Percentiles rank a stretch among this genome's conserved stretches.
phyloP scores from a whole-genome alignment of 805 yeast species.

The Suhomyces sp. region DNA sequence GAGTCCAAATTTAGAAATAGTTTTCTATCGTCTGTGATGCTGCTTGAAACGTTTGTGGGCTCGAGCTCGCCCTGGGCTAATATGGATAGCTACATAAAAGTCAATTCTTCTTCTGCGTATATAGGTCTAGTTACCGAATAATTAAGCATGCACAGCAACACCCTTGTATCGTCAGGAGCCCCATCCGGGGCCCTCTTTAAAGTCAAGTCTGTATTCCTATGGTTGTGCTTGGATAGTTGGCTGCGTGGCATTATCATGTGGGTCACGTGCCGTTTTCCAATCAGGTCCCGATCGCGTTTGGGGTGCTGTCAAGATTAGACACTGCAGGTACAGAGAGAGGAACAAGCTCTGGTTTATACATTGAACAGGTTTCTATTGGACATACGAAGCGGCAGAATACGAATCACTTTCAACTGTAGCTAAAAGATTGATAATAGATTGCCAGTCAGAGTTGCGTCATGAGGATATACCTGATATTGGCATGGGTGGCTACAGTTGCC shows the following conservation, averaged over 20 bases:
- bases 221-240: background rate
- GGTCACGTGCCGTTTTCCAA: background rate
- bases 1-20: slow-evolving; percentile 27
- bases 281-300: background rate
- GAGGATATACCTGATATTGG: background rate
- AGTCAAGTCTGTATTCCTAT: background rate
- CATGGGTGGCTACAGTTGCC: background rate
- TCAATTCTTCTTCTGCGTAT: background rate
- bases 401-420: background rate
- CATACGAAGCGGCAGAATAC: background rate
- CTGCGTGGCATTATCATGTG: background rate
- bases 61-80: slow-evolving; percentile 9
- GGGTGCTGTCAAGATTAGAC: background rate
- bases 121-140: slow-evolving; percentile 1
- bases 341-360: background rate
- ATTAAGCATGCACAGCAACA: background rate
- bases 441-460: background rate
- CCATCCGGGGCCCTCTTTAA: no score
- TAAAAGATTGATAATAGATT: background rate
- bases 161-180: no score
- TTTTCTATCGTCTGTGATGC: slow-evolving; percentile 29
- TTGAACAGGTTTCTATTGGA: background rate
- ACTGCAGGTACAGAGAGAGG: background rate
- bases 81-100: slow-evolving; percentile 7
- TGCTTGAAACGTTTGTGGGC: slow-evolving; percentile 24